Evolutionary conservation across 768 basidiomycete genomes (phyloP).

Genomic region (Cystobasidium onofrii): DNA sequence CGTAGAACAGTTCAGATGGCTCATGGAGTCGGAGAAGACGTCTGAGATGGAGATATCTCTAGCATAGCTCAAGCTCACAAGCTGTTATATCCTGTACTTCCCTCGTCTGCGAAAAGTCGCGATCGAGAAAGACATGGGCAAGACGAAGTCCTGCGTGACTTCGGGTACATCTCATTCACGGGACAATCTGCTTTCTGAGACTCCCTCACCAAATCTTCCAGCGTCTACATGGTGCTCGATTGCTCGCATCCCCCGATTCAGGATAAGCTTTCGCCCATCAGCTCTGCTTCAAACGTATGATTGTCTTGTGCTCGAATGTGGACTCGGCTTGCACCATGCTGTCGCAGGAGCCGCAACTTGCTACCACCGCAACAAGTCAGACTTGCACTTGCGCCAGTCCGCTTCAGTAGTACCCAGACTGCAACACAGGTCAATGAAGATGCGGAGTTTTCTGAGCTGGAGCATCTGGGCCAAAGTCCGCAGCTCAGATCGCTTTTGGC

Average conservation of each 20-base stretch:
- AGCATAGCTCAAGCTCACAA: not conserved
- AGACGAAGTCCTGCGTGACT: too few species aligned
- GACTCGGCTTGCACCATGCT: not conserved
- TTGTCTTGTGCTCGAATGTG: not conserved
- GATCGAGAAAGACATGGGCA: not conserved
- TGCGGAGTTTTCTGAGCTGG: not conserved
- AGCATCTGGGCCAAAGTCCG: not conserved
- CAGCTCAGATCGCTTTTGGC: slow-evolving; percentile 1
- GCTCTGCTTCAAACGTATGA: not conserved
- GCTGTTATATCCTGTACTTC: not conserved
- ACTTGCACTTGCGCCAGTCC: not conserved
- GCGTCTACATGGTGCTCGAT: not conserved
- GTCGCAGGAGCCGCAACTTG: not conserved
- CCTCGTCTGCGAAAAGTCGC: not conserved
- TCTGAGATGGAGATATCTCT: not conserved
- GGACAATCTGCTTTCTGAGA: too few species aligned
- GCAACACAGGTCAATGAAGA: not conserved
- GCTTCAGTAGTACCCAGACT: not conserved
- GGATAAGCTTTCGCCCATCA: not conserved
- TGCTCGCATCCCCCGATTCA: not conserved
- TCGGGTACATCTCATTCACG: too few species aligned
- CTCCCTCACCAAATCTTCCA: not conserved
- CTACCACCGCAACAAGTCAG: not conserved
- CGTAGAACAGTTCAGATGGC: not conserved
- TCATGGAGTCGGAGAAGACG: not conserved